A percentile compares a stretch with the other conserved stretches of the same genome.
These are phyloP conservation scores for Boletus barrowsii DNA, from an alignment of 768 basidiomycete genomes.

Conservation along the genomic window DNA sequence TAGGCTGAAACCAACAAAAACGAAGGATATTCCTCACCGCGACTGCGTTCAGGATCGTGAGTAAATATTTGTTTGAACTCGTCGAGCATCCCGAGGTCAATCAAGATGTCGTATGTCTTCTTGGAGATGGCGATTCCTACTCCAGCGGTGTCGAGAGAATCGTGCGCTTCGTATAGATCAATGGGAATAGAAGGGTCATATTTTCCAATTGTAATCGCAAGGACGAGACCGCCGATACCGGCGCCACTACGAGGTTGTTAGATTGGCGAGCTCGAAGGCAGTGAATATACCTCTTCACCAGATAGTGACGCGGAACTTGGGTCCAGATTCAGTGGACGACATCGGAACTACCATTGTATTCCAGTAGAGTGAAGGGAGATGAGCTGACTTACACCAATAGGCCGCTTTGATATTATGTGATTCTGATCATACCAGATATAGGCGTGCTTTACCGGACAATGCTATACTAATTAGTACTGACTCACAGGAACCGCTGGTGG, in stretches of 20 bases:
- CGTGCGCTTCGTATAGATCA: conserved; percentile 45
- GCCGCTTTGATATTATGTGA: no score
- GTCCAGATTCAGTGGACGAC: neutral
- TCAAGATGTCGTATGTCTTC: conserved; percentile 42
- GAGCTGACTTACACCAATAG: no score
- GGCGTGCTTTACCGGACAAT: no score
- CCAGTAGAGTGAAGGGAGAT: no score
- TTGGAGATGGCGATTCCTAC: conserved; percentile 45
- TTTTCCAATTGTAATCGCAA: conserved; percentile 37
- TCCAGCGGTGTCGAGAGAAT: conserved; percentile 37
- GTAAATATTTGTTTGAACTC: conserved; percentile 24
- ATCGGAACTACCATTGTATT: neutral
- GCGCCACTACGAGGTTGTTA: conserved; percentile 27
- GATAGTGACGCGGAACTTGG: conserved; percentile 21
- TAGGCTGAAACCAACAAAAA: conserved; percentile 1
- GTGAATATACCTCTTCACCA: conserved; percentile 6
- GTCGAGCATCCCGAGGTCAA: conserved; percentile 40
- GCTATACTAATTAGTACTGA: no score
- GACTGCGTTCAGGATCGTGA: conserved; percentile 10
- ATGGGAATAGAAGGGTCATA: conserved; percentile 33
- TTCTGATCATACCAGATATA: no score
- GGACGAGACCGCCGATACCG: conserved; percentile 42
- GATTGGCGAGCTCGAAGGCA: neutral
- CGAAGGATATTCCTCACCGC: conserved; percentile 11
- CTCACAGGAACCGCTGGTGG: no score